Evolutionary conservation across 2,329 filamentous ascomycete genomes (phyloP).

Genomic region (Paracoccidioides brasiliensis): DNA sequence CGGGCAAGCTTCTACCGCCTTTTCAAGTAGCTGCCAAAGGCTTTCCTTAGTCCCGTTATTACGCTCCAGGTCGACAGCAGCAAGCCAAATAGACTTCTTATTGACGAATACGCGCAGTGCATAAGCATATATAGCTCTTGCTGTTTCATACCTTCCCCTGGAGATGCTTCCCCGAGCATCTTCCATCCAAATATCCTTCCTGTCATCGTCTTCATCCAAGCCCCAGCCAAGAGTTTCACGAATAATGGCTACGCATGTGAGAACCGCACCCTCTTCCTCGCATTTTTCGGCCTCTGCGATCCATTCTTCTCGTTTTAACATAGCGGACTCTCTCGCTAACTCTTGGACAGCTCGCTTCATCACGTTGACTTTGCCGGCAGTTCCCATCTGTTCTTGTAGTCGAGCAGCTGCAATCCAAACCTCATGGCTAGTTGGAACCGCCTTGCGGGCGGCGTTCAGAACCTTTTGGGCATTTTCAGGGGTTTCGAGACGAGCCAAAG

Average conservation of each 20-base stretch:
- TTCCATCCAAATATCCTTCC: conserved; percentile 91
- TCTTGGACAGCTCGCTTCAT: conserved; percentile 91
- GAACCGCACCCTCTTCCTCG: conserved; percentile 75
- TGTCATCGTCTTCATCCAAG: conserved; percentile 89
- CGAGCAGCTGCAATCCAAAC: conserved; percentile 94
- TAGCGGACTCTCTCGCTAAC: conserved; percentile 79
- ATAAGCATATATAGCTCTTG: conserved; percentile 85
- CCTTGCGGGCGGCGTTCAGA: conserved; percentile 87
- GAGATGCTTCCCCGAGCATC: conserved; percentile 75
- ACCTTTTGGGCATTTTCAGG: conserved; percentile 90
- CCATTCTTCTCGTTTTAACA: conserved; percentile 97
- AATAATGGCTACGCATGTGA: conserved; percentile 82
- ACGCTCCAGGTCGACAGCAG: conserved; percentile 80
- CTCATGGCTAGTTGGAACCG: conserved; percentile 81
- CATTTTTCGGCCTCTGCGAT: conserved; percentile 88
- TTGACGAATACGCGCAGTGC: conserved; percentile 79
- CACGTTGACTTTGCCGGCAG: conserved; percentile 67
- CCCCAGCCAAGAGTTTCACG: conserved; percentile 86
- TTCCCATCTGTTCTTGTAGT: conserved; percentile 79
- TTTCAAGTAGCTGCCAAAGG: conserved; percentile 74
- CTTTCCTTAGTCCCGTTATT: conserved; percentile 75
- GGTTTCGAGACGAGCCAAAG: conserved; percentile 75
- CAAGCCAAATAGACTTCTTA: conserved; percentile 78
- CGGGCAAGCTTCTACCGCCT: conserved; percentile 86
- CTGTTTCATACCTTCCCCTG: conserved; percentile 75